Evolutionary conservation across 116 monocot species (phyloP), one percentile per base, ranked within the genome.

Genomic region (Iris pallida): DNA sequence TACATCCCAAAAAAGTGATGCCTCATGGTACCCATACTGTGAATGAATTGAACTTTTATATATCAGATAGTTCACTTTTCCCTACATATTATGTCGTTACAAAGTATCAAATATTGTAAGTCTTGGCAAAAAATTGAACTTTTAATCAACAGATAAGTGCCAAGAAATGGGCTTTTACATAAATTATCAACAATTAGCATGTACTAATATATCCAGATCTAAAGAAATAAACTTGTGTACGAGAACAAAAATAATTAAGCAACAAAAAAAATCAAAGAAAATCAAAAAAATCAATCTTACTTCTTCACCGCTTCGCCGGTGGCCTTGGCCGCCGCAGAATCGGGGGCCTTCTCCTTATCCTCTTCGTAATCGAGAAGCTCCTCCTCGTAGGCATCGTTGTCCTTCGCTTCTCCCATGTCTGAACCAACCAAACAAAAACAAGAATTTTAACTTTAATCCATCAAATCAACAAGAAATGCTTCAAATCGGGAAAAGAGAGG

Each of bases 321-420:
- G 19, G 74, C 73, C 71, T 94, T 94, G 47, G 74, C 79, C 47
- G 82, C 81, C 18, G 68, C 74, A 51, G 84, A 85, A 52, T 94
- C 88, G 54, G 78, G 80, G 47, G 77, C 90, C 71, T 90, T 94
- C 80, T 90, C 94, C 5, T 90, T 90, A 18, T 94, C 94, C 71
- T 90, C 94, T 42, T 94, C 94, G 79, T 94, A 94, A 67, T 94
- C 94, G 63, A 94, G 80, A 60, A 94, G 90, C 80, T 94, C 94
- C 90, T 94, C 94, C 76, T 94, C 94, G 82, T 94, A 94, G 11
- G 76, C 84, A 6, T 94, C 82, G 80, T 90, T 87, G 11, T 94
- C 94, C 63, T 77, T 94, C 7, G 63, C 84, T 73, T 94, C 94
- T 45, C 84, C 90, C 90, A 94, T 94, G 30, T 64, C 89, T 89